These are phyloP conservation scores for Luffa acutangula DNA, from an alignment of 306 rosid species.

Conservation along the genomic window DNA sequence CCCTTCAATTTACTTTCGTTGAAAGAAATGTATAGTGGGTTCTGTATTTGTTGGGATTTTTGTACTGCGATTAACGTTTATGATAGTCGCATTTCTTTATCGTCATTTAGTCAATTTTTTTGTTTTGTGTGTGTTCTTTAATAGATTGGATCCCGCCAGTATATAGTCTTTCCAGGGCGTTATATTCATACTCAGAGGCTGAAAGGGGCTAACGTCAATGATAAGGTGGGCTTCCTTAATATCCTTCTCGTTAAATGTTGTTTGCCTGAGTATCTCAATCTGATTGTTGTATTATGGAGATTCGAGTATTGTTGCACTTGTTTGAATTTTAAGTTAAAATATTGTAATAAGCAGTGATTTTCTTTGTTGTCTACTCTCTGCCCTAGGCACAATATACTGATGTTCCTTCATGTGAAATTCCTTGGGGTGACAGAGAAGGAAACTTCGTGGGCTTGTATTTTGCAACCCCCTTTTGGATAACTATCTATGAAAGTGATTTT, in stretches of 20 bases:
- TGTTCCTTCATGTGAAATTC: not conserved
- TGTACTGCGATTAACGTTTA: not conserved
- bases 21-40: too few species aligned
- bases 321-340: not conserved
- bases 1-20: not conserved
- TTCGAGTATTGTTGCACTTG: not conserved
- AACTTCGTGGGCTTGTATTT: not conserved
- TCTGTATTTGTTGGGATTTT: not conserved
- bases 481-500: not conserved
- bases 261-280: not conserved
- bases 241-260: slow-evolving; percentile 13
- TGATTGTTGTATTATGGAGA: not conserved
- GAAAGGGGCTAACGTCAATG: slow-evolving; percentile 68
- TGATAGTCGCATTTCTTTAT: not conserved
- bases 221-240: slow-evolving; percentile 45
- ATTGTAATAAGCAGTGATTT: not conserved
- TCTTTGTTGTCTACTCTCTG: not conserved
- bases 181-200: slow-evolving; percentile 68
- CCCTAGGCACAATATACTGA: not conserved
- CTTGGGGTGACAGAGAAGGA: not conserved
- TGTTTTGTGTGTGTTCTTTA: slow-evolving; percentile 3
- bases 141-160: slow-evolving; percentile 78
- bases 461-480: not conserved
- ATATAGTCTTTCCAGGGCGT: slow-evolving; percentile 91
- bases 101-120: not conserved